These are phyloP conservation scores for Artemisia argyi DNA, from an alignment of 129 eudicot species.

Conservation along the genomic window DNA sequence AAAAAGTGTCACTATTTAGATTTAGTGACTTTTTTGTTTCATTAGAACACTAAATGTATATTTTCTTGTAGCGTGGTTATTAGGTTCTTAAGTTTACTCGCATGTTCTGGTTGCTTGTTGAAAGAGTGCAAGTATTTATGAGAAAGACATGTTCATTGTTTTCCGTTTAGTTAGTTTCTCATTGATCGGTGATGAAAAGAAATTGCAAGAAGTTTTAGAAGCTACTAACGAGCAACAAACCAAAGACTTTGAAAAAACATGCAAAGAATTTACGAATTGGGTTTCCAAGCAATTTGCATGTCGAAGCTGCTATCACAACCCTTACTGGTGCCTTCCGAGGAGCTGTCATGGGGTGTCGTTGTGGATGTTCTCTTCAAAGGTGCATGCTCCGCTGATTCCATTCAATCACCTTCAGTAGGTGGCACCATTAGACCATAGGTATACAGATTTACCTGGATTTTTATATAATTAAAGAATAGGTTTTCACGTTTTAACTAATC, in stretches of 20 bases:
- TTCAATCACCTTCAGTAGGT: constrained; percentile 33
- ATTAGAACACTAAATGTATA: too few relatives aligned
- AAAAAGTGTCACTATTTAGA: too few relatives aligned
- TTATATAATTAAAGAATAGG: too few relatives aligned
- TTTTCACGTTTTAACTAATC: too few relatives aligned
- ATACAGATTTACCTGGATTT: neutral
- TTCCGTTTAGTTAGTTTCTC: too few relatives aligned
- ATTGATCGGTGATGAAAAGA: constrained; percentile 18
- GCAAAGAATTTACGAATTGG: constrained; percentile 52
- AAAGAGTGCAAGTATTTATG: too few relatives aligned
- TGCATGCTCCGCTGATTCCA: neutral
- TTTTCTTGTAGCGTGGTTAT: too few relatives aligned
- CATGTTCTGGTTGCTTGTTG: too few relatives aligned
- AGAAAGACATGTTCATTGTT: too few relatives aligned
- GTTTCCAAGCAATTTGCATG: constrained; percentile 57
- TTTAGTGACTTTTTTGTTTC: too few relatives aligned
- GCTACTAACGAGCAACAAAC: constrained; percentile 36
- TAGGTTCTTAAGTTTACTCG: too few relatives aligned
- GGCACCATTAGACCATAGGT: neutral
- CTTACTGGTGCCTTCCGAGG: constrained; percentile 61
- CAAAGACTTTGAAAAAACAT: constrained; percentile 40
- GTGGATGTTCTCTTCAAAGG: constrained; percentile 45
- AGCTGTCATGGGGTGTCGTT: constrained; percentile 61
- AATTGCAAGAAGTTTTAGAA: constrained; percentile 30
- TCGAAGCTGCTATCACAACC: constrained; percentile 62